Evolutionary conservation across 176 grass and related monocot species (phyloP), one percentile per base, ranked within the genome.

Genomic region (Poa annua): DNA sequence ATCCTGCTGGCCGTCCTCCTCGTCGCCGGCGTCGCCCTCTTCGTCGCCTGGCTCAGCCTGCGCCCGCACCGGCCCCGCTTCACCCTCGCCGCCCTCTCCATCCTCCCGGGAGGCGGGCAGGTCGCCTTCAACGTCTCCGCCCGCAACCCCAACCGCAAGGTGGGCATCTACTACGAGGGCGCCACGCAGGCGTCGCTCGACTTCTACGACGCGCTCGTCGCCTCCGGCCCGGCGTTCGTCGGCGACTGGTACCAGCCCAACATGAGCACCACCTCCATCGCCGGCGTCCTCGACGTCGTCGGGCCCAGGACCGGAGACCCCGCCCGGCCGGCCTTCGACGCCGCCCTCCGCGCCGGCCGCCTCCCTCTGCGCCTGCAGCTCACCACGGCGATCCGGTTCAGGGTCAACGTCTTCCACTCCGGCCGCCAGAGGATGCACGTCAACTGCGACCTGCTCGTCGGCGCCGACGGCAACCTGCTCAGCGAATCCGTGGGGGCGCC

Each of bases 1-100:
- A 2, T 94, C 6, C 29, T 94, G 50, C 41, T 71, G 0, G 68
- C 68, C 41, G 21, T 71, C 20, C 21, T 71, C 68, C 80, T 93
- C 17, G 35, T 90, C 35, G 69, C 79, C n/a, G 91, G 61, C 51
- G 67, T 90, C 14, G 56, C 86, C 25, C 19, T 93, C 79, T 93
- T 93, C 82, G 42, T 90, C 22, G 34, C 88, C 54, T 93, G 91
- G 91, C 83, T 93, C 62, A 52, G 88, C 85, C 88, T 93, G 54
- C 85, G 91, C 6, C 91, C 88, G 12, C 91, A 93, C 54, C 88
- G 88, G 15, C 88, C 91, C 1, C 82, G 69, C 41, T 93, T 93
- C 75, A 33, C 36, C 83, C 56, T 93, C 24, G 20, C 59, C 54
- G 54, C 81, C 39, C 80, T 90, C 78, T 61, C 91, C 13, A 51